These are phyloP conservation scores for Aspergillus nidulans DNA, from an alignment of 495 filamentous ascomycete genomes.

Conservation along the genomic window DNA sequence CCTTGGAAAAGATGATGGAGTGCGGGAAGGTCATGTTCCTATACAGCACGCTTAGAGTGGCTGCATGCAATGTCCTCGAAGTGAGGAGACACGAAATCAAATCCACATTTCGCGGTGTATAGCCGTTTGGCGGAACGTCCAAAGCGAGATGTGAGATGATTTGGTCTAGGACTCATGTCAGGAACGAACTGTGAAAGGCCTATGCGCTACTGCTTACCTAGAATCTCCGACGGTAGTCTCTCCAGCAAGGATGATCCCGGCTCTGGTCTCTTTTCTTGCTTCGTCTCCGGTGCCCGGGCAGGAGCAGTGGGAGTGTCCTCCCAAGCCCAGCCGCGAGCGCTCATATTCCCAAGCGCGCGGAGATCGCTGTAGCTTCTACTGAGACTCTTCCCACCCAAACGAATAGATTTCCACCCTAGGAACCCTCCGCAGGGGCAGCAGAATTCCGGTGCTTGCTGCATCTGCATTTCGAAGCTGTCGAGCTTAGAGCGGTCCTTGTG, in stretches of 20 bases:
- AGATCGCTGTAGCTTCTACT: constrained; percentile 73
- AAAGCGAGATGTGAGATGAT: constrained; percentile 72
- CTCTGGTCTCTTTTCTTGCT: constrained; percentile 22
- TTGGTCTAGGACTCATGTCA: constrained; percentile 47
- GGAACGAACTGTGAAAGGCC: background rate
- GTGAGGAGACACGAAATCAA: constrained; percentile 73
- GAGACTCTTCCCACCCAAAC: constrained; percentile 57
- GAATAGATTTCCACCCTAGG: constrained; percentile 68
- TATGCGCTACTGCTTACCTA: constrained; percentile 51
- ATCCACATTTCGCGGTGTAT: constrained; percentile 76
- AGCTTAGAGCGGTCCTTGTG: constrained; percentile 43
- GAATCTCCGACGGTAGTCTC: constrained; percentile 64
- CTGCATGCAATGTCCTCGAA: constrained; percentile 69
- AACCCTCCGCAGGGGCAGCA: constrained; percentile 71
- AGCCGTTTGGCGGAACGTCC: constrained; percentile 73
- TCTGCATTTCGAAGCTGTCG: constrained; percentile 31
- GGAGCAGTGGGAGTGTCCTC: constrained; percentile 36
- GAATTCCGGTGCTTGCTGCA: constrained; percentile 51
- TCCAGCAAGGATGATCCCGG: constrained; percentile 51
- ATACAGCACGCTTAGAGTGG: constrained; percentile 75
- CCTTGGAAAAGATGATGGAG: constrained; percentile 82
- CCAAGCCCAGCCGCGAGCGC: constrained; percentile 52
- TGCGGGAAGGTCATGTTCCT: constrained; percentile 81
- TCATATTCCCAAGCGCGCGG: constrained; percentile 46
- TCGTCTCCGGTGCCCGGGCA: constrained; percentile 26